Evolutionary conservation across 1,139 yeast genomes (phyloP), one percentile per base, ranked within the genome.

Genomic region (Taiozyma sp.): DNA sequence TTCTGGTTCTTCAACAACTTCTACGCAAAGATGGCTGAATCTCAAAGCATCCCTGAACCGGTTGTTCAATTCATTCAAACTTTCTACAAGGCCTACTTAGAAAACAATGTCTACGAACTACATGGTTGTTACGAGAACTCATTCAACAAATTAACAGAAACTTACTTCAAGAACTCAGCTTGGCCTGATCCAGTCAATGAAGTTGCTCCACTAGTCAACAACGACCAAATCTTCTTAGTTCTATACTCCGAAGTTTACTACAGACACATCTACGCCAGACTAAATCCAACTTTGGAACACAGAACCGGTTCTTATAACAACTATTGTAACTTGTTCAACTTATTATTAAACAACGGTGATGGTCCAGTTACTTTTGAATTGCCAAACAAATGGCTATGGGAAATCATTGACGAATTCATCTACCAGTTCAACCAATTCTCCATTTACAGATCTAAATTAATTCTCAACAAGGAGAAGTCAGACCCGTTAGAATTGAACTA

Each of bases 331-430:
- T 64, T 75, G 57, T 76, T 76, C 67, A 74, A 74, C 62, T 63
- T 70, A 55, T 68, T 76, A 49, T 66, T 76, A 56, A 74, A 73
- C 64, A 65, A 70, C 43, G 72, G 70, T 50, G 72, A 69, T 28
- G 70, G 70, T 27, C 76, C 78, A 32, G 72, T 69, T 23, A 70
- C 70, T 46, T 66, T 74, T 49, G 80, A 75, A 58, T 61, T 76
- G 46, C 80, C 80, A 47, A 69, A 67, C 54, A 68, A 72, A 59
- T 76, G 80, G 80, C 67, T 74, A 34, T 76, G 80, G 80, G 80
- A 76, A 51, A 74, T 76, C 54, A 69, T 76, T 56, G 80, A 76
- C 54, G 80, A 76, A 63, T 76, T 76, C 62, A 74, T 76, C 58
- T 76, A 76, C 59, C 80, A 76, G 62, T 76, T 72, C 67, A 74